Evolutionary conservation across 805 yeast genomes (phyloP), one percentile per base, ranked within the genome.

Genomic region (Peterozyma xylosa): DNA sequence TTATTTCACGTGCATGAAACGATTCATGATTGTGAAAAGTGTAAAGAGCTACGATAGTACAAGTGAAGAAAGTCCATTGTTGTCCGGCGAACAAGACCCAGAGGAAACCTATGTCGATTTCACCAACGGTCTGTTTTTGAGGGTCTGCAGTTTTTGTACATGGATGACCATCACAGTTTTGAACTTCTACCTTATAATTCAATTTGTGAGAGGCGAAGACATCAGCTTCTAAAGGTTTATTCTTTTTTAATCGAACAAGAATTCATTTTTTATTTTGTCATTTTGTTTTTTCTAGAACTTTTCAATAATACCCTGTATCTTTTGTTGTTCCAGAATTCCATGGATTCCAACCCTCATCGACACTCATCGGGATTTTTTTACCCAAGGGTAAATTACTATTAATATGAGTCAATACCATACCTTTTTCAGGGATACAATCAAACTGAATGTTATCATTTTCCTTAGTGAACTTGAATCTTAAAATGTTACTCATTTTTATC

Each of bases 101-200:
- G 38, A 33, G 9, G 55, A 53, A 6, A 53, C 51, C 15, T 68
- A 62, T 45, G 73, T 71, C 39, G 95, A 86, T 62, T 79, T 83
- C 73, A 82, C 90, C 54, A 86, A 85, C 58, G 76, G 86, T 14
- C 68, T 67, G 10, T 42, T 68, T 33, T 70, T 84, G 38, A 67
- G 84, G 3, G 58, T 70, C 37, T 39, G 67, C 1, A 86, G 93
- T 2, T 56, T 80, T 11, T 45, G 72, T 21, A 74, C 84, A 11
- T 88, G 95, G 88, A 74, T 74, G 1, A 70, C 80, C 18, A 85
- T 88, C 17, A 76, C 89, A 7, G 67, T 78, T 21, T 71, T 88
- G 54, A 88, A 88, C 55, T 64, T 82, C 46, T 87, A 83, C 65
- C 68, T 88, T 53, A 76, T 88, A 13, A 56, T 62, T 6, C 63